Evolutionary conservation across 768 basidiomycete species (phyloP), one percentile per base, ranked within the genome.

Genomic region (Calocybe cyanea): DNA sequence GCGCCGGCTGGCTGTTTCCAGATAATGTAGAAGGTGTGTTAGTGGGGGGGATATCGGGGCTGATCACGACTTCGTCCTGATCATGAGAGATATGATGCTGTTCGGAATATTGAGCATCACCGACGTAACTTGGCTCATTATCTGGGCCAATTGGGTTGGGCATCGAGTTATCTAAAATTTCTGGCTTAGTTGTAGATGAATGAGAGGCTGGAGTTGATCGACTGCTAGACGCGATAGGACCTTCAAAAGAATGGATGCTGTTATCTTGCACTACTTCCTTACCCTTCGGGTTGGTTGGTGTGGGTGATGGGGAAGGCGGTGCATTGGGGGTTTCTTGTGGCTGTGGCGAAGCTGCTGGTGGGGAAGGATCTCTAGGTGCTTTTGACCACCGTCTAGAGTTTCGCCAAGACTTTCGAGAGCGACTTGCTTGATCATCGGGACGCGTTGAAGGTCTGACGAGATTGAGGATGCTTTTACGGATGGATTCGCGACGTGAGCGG

Each of bases 31-130:
- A 39, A 4, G 19, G 24, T 24, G 38, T 34, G 14, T 23, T 24
- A 20, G 28, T 44, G 2, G 9, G 23, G 5, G 14, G 14, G 21
- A 34, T 38, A 28, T 46, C 31, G 20, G 41, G 41, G 23, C 17
- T 51, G 21, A 18, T 43, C 31, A 46, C 49, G 35, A 43, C 41
- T 18, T 51, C 39, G n/a, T 43, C 28, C 10, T 17, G 15, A 5
- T 32, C 37, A n/a, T 28, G 6, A 11, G 25, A 6, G 25, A 5
- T 28, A 28, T 6, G 25, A 11, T 5, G 25, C 5, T 5, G 25
- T 28, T 28, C 25, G 25, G 25, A 28, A 11, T 5, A 6, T 6
- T 28, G 25, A 28, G 25, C 11, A 28, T 5, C 25, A 28, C 6
- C 25, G 11, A 28, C 25, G 25, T 5, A 28, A 28, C 25, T 28